phyloP scores from a whole-genome alignment of 192 early-diverging fungal genomes.

The Neocallimastix lanati region DNA sequence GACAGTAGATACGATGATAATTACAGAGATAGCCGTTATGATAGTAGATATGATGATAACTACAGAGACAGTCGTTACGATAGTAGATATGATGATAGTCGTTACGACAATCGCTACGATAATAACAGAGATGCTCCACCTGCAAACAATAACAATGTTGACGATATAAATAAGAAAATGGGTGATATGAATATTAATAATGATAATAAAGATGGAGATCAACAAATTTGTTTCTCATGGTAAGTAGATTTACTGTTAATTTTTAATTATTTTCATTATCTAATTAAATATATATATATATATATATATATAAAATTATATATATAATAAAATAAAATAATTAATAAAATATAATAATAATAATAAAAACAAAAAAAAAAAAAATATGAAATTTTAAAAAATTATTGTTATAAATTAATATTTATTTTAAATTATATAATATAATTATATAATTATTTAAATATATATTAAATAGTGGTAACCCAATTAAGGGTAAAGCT shows the following conservation, averaged over 20 bases:
- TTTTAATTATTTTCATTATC: too few relatives aligned
- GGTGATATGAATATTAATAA: not conserved
- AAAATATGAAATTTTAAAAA: too few relatives aligned
- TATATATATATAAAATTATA: too few relatives aligned
- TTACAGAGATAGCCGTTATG: not conserved
- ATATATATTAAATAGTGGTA: not conserved
- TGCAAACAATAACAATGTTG: not conserved
- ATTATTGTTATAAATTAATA: too few relatives aligned
- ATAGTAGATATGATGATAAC: not conserved
- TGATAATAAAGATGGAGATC: not conserved
- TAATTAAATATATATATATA: too few relatives aligned
- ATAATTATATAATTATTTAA: too few relatives aligned
- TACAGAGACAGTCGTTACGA: not conserved
- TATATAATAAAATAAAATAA: too few relatives aligned
- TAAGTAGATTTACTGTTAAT: not conserved
- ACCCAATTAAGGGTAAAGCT: not conserved
- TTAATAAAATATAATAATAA: too few relatives aligned
- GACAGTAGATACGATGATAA: not conserved
- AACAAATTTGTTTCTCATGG: not conserved
- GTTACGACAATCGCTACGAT: not conserved
- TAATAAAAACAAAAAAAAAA: too few relatives aligned
- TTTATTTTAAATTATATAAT: not conserved
- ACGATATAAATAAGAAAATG: not conserved
- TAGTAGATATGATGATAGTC: not conserved
- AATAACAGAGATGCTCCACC: not conserved